Evolutionary conservation across 1,284 basidiomycete genomes (phyloP).

Genomic region (Xanthoconium separans): DNA sequence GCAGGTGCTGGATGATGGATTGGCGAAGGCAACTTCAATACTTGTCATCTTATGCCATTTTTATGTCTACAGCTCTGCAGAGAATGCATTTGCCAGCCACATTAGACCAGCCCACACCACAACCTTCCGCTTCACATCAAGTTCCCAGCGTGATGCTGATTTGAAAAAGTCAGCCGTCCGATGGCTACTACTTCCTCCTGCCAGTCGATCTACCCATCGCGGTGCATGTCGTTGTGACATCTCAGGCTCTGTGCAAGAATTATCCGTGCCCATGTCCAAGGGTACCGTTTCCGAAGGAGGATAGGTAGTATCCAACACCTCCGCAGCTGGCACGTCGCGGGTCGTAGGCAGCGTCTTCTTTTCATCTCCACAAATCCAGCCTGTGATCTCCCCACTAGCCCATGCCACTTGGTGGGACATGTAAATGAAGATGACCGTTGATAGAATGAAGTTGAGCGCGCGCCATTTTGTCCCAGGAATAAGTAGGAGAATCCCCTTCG

Average conservation of each 20-base stretch:
- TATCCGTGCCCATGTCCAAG: slow-evolving; percentile 3
- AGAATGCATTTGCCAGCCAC: slow-evolving; percentile 59
- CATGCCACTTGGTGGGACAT: slow-evolving; percentile 73
- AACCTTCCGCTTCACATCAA: slow-evolving; percentile 35
- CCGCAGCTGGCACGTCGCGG: slow-evolving; percentile 10
- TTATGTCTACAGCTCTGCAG: slow-evolving; percentile 40
- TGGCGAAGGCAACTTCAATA: not conserved
- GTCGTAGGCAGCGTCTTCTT: slow-evolving; percentile 34
- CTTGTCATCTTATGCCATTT: not conserved
- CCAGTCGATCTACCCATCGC: slow-evolving; percentile 58
- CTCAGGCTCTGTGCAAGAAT: slow-evolving; percentile 23
- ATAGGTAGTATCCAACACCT: not conserved
- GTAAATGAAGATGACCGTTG: slow-evolving; percentile 76
- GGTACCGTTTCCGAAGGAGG: slow-evolving; percentile 11
- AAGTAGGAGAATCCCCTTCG: slow-evolving; percentile 79
- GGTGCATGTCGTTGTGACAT: slow-evolving; percentile 40
- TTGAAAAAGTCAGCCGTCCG: slow-evolving; percentile 28
- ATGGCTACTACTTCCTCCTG: slow-evolving; percentile 35
- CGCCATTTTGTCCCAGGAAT: slow-evolving; percentile 75
- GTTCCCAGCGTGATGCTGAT: slow-evolving; percentile 26
- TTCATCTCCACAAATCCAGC: slow-evolving; percentile 57
- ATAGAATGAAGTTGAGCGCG: slow-evolving; percentile 73
- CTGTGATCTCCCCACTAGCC: slow-evolving; percentile 73
- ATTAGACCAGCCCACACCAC: slow-evolving; percentile 39
- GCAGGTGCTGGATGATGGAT: slow-evolving; percentile 1